Base-by-base conservation (phyloP, 83 land plant genomes). In the Isoetes engelmannii region DNA sequence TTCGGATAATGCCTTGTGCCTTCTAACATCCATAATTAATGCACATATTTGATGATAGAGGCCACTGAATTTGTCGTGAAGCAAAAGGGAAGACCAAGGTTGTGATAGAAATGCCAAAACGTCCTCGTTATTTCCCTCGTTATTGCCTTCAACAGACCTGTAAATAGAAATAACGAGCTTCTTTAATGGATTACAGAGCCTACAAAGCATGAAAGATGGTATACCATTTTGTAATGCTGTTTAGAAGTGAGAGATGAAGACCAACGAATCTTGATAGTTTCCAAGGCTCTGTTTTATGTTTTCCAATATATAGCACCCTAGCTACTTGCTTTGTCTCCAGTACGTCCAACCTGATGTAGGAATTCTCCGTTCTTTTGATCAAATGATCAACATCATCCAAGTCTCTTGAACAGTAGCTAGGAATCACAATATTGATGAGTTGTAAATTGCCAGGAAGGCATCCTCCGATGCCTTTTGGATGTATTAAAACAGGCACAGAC, bases 381-480 rank as follows among this genome's bases (percentile, higher is more conserved):
- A 69, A 56, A 19, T 19, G 17, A 19, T 69, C 0, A 43, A 3
- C 10, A 7, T 18, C 57, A 7, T 58, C 47, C 18, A 41, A 12
- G 63, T 47, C 8, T 37, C 9, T 59, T 12, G 44, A 5, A 20
- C 46, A 44, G 59, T 21, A 68, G 10, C 10, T 59, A 45, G 74
- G 54, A 4, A 17, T 6, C 20, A 51, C 50, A 10, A 68, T 28
- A 12, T 20, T 19, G 49, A 74, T 56, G 5, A 71, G 64, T 18
- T 57, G 48, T 10, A 57, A 20, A 45, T 57, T 28, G 13, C 73
- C 77, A 13, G 77, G 77, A 20, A 74, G 65, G 8, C 57, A 4
- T 18, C 70, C 73, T 12, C 74, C 74, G 6, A 57, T 17, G 4
- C 63, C 10, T 68, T 68, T 74, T 15, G 77, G 58, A 59, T 17